Evolutionary conservation across 176 grass and related monocot species (phyloP).

Genomic region (barley (Hordeum vulgare)): MorexV3_pseudomolecules_assembly NC_058522.1:574344141-574344640

Average conservation of each 20-base stretch:
- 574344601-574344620: neutral
- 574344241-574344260: neutral
- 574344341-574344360: neutral
- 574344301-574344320: neutral
- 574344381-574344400: neutral
- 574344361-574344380: neutral
- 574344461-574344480: neutral
- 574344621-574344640: neutral
- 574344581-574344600: neutral
- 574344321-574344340: neutral
- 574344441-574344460: neutral
- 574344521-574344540: neutral
- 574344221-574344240: neutral
- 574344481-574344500: neutral
- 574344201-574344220: neutral
- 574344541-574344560: neutral
- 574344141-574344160: neutral
- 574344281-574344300: neutral
- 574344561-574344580: neutral
- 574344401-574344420: rapidly evolving
- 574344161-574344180: neutral
- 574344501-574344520: rapidly evolving
- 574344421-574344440: neutral
- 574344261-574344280: neutral
- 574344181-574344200: neutral